Percentiles rank a stretch among this genome's conserved stretches.
Evolutionary conservation across 1,284 basidiomycete species (phyloP).

Genomic region (Tilletia setariae): DNA sequence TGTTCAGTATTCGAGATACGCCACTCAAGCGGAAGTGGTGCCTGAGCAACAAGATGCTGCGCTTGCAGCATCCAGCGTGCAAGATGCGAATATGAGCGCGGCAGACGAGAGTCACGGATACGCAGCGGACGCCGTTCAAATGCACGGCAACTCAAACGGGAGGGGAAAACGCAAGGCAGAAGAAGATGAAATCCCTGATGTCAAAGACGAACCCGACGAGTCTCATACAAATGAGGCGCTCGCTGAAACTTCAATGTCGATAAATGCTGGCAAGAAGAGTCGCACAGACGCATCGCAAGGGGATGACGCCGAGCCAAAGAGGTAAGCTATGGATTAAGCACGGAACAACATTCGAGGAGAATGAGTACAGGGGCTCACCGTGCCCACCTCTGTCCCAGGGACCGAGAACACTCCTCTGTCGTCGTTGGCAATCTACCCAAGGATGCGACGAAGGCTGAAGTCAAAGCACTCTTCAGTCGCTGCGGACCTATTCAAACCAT

Average conservation of each 20-base stretch:
- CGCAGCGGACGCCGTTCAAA: too few relatives aligned
- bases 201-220: slow-evolving; percentile 18
- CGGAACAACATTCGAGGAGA: slow-evolving; percentile 17
- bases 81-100: too few relatives aligned
- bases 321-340: slow-evolving; percentile 5
- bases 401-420: slow-evolving; percentile 91
- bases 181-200: slow-evolving; percentile 17
- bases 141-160: background rate
- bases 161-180: slow-evolving; percentile 38
- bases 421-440: slow-evolving; percentile 73
- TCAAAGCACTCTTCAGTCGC: slow-evolving; percentile 77
- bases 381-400: slow-evolving; percentile 57
- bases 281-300: slow-evolving; percentile 26
- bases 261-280: slow-evolving; percentile 2
- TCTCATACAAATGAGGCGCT: slow-evolving; percentile 13
- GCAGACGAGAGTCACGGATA: too few relatives aligned
- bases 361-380: background rate
- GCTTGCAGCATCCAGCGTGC: too few relatives aligned
- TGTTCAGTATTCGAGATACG: too few relatives aligned
- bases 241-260: too few relatives aligned
- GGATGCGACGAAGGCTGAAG: slow-evolving; percentile 64
- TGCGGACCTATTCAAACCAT: slow-evolving; percentile 47
- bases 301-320: slow-evolving; percentile 35
- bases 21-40: too few relatives aligned
- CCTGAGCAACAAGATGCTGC: too few relatives aligned